Evolutionary conservation across 495 filamentous ascomycete genomes (phyloP), one percentile per base, ranked within the genome.

Genomic region (Penicillium flavigenum): DNA sequence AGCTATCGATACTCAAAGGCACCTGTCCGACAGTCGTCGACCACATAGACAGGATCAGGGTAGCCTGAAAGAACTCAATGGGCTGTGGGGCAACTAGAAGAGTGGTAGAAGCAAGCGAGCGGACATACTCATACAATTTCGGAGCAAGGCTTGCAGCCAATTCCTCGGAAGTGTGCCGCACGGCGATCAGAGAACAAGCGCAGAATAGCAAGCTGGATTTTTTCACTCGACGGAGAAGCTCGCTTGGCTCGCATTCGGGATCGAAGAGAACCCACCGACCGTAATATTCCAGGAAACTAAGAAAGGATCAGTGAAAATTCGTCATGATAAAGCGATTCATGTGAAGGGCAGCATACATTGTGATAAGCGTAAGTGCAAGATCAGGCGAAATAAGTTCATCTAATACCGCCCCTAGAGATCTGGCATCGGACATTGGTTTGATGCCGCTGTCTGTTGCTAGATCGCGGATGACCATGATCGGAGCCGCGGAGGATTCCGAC

Each of bases 11-110:
- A 36, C 77, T 74, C 50, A 80, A 62, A 0, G 75, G 76, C 14
- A 76, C 68, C 54, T 78, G 73, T 1, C 72, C 76, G 2, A 80
- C 75, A 3, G 77, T 80, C 6, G 76, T 80, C 11, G 76, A 78
- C 77, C 77, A 80, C 64, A 78, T 61, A 49, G 72, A 72, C 0
- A 78, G 61, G 29, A 80, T 69, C 5, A 80, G 58, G 5, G 65
- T 58, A 7, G 75, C 73, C 58, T 80, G 76, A 24, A 80, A 80
- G 54, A 79, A 78, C 45, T 76, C 72, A 11, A 77, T 65, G 5
- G 72, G 51, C 47, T 79, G 76, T 2, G 76, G 72, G 1, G 73
- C 64, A 1, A 62, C 49, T 4, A 80, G 61, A 39, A 80, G 60
- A 0, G 63, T 64, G 17, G 57, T 59, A 0, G 73, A 73, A 19